These are phyloP conservation scores for Cutaneotrichosporon sp. DNA, from an alignment of 1,284 basidiomycete species.

Conservation along the genomic window DNA sequence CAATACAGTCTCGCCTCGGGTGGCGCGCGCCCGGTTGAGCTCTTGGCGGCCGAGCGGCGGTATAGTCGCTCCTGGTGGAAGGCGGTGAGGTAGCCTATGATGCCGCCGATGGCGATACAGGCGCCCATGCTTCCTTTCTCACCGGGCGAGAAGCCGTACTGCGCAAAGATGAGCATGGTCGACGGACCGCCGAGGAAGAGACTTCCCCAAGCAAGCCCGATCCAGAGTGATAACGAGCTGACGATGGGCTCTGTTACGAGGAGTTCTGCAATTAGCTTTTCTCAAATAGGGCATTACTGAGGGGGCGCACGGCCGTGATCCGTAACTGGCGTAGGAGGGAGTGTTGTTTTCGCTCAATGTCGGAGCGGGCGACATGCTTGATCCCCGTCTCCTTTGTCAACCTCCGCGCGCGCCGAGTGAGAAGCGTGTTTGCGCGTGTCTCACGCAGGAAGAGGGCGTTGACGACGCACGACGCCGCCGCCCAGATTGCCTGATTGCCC, in stretches of 20 bases:
- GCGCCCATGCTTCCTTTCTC: conserved; percentile 43
- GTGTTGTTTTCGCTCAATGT: conserved; percentile 47
- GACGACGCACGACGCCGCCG: conserved; percentile 31
- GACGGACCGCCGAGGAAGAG: conserved; percentile 45
- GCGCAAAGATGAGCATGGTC: conserved; percentile 38
- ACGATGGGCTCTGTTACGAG: conserved; percentile 56
- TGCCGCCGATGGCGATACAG: conserved; percentile 58
- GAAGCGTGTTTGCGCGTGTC: conserved; percentile 54
- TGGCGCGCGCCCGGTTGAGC: conserved; percentile 46
- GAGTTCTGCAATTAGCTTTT: conserved; percentile 34
- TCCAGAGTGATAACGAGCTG: conserved; percentile 52
- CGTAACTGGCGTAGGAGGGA: conserved; percentile 41
- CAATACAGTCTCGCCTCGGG: conserved; percentile 56
- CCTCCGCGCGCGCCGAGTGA: conserved; percentile 48
- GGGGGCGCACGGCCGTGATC: conserved; percentile 43
- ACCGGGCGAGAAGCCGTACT: conserved; percentile 45
- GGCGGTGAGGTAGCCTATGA: conserved; percentile 70
- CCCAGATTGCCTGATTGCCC: conserved; percentile 40
- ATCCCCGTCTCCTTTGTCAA: conserved; percentile 52
- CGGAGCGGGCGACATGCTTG: conserved; percentile 44
- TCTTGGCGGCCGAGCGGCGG: conserved; percentile 28
- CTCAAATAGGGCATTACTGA: conserved; percentile 31
- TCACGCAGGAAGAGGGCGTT: conserved; percentile 50
- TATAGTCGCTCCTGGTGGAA: conserved; percentile 49
- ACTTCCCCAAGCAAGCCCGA: conserved; percentile 51